A percentile compares a stretch with the other conserved stretches of the same genome.
Evolutionary conservation across 2,329 filamentous ascomycete genomes (phyloP).

Genomic region (Epicoccum nigrum): DNA sequence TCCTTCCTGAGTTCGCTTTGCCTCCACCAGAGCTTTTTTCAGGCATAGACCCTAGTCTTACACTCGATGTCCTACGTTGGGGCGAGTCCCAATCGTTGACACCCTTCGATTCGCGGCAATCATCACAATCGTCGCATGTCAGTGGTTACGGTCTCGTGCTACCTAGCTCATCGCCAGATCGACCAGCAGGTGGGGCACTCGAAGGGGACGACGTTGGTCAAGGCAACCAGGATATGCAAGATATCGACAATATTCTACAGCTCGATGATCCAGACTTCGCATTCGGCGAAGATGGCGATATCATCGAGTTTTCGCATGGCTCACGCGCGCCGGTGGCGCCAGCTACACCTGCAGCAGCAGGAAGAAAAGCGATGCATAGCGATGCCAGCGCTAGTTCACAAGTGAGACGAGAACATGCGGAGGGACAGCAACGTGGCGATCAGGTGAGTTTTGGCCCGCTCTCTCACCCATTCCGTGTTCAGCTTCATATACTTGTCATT

Average conservation of each 20-base stretch:
- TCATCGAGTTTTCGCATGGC: slow-evolving; percentile 54
- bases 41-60: slow-evolving; percentile 48
- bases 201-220: slow-evolving; percentile 52
- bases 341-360: slow-evolving; percentile 21
- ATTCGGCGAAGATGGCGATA: slow-evolving; percentile 66
- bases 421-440: slow-evolving; percentile 40
- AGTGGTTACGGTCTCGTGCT: slow-evolving; percentile 50
- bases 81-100: slow-evolving; percentile 49
- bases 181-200: slow-evolving; percentile 48
- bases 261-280: slow-evolving; percentile 61
- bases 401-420: slow-evolving; percentile 53
- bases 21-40: slow-evolving; percentile 63
- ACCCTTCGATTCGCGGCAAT: slow-evolving; percentile 39
- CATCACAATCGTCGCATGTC: slow-evolving; percentile 27
- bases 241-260: slow-evolving; percentile 52
- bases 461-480: neutral
- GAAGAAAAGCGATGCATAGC: slow-evolving; percentile 24
- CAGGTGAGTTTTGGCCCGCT: slow-evolving; percentile 44
- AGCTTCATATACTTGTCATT: neutral
- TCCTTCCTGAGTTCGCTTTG: slow-evolving; percentile 70
- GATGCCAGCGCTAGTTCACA: slow-evolving; percentile 48
- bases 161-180: slow-evolving; percentile 55
- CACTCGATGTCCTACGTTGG: slow-evolving; percentile 43
- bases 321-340: slow-evolving; percentile 15
- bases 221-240: slow-evolving; percentile 31